A percentile compares a stretch with the other conserved stretches of the same genome.
phyloP scores from a whole-genome alignment of 2,329 filamentous ascomycete genomes.

The Fusarium pseudoanthophilum region DNA sequence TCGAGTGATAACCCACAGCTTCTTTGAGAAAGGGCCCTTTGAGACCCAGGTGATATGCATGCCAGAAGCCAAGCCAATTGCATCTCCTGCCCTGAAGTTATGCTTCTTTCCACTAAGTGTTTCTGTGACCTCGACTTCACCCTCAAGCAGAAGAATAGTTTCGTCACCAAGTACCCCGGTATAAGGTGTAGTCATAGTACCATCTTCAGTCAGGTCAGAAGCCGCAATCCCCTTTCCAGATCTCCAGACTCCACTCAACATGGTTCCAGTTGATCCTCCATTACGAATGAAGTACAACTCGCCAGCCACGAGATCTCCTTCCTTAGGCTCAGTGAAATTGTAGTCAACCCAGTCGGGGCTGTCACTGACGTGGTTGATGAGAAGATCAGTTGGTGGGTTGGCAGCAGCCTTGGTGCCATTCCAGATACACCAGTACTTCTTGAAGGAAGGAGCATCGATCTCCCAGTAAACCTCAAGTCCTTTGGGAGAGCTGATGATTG shows the following conservation, averaged over 20 bases:
- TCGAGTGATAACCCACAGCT: conserved; percentile 5
- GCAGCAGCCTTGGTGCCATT: background rate
- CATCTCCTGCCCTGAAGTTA: conserved; percentile 5
- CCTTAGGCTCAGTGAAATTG: conserved; percentile 27
- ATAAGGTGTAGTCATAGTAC: background rate
- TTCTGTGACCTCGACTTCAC: background rate
- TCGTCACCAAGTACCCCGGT: conserved; percentile 4
- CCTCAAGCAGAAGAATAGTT: conserved; percentile 7
- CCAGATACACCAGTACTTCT: conserved; percentile 15
- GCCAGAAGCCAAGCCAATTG: background rate
- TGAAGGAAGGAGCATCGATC: conserved; percentile 6
- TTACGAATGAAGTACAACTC: conserved; percentile 26
- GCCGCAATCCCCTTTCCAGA: background rate
- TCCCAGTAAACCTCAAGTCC: conserved; percentile 7
- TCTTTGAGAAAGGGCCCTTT: conserved; percentile 6
- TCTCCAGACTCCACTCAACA: conserved; percentile 13
- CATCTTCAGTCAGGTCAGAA: background rate
- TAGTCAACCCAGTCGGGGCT: conserved; percentile 23
- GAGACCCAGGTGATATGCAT: conserved; percentile 16
- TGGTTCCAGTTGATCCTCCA: conserved; percentile 11
- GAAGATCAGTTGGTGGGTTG: background rate
- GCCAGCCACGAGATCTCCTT: conserved; percentile 24
- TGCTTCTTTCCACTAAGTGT: conserved; percentile 1
- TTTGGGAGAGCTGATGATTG: conserved; percentile 10
- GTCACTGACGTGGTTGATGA: conserved; percentile 13